A percentile compares a stretch with the other conserved stretches of the same genome.
phyloP scores from a whole-genome alignment of 768 basidiomycete genomes.

The Lactifluus subvellereus region DNA sequence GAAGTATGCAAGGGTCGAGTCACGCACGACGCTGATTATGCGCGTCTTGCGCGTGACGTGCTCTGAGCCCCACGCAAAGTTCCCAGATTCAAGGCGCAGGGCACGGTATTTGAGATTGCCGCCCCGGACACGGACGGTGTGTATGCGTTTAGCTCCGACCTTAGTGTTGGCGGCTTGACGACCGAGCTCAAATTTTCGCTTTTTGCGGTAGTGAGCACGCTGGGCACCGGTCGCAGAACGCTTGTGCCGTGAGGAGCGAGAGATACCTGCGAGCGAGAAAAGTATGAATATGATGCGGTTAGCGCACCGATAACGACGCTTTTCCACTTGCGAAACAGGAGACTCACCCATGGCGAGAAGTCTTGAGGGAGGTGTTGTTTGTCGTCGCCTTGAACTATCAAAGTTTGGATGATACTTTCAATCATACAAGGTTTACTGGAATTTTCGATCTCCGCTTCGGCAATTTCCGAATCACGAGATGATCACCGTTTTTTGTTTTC shows the following conservation, averaged over 20 bases:
- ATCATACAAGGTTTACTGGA: conserved; percentile 15
- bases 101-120: conserved; percentile 95
- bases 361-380: conserved; percentile 56
- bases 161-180: conserved; percentile 97
- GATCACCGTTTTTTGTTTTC: neutral
- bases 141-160: conserved; percentile 92
- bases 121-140: conserved; percentile 91
- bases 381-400: conserved; percentile 22
- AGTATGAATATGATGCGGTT: neutral
- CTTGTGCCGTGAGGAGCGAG: conserved; percentile 95
- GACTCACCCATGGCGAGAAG: conserved; percentile 67
- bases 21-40: conserved; percentile 88
- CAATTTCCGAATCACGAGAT: neutral
- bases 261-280: conserved; percentile 64
- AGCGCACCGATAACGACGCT: neutral
- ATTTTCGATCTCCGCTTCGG: conserved; percentile 16
- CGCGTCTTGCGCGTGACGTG: conserved; percentile 92
- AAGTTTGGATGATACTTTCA: conserved; percentile 24
- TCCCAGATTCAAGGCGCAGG: conserved; percentile 92
- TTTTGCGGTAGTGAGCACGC: conserved; percentile 96
- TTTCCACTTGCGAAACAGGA: conserved; percentile 8
- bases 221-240: conserved; percentile 90
- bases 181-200: conserved; percentile 99
- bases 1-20: neutral
- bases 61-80: conserved; percentile 99